phyloP scores from a whole-genome alignment of 2,329 filamentous ascomycete genomes.

The Rachicladosporium sp. region DNA sequence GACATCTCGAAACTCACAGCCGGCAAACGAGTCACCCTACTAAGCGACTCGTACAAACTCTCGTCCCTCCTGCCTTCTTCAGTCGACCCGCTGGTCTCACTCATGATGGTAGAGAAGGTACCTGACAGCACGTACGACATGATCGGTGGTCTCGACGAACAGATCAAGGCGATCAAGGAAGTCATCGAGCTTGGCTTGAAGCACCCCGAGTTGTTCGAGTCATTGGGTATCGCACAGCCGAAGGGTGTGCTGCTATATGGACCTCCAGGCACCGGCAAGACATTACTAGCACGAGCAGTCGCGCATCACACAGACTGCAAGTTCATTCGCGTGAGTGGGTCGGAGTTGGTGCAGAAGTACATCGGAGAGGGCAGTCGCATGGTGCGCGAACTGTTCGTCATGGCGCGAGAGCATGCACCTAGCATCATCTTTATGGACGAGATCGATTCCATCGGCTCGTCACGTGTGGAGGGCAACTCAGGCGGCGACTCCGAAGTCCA shows the following conservation, averaged over 20 bases:
- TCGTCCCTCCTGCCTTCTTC: constrained; percentile 98
- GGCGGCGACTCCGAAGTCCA: constrained; percentile 96
- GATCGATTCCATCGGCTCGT: constrained; percentile 93
- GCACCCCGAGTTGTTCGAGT: constrained; percentile 97
- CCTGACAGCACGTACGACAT: constrained; percentile 99
- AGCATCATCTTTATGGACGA: constrained; percentile 99
- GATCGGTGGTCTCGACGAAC: constrained; percentile 97
- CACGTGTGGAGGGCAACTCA: constrained; percentile 98
- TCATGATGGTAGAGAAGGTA: constrained; percentile 99
- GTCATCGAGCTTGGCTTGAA: constrained; percentile 97
- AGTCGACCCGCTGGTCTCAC: constrained; percentile 92
- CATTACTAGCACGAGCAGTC: constrained; percentile 82
- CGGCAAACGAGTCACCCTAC: constrained; percentile 90
- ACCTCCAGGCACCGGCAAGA: constrained; percentile 96
- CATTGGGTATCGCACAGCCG: constrained; percentile 94
- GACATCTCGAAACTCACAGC: constrained; percentile 92
- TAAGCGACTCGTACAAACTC: constrained; percentile 96
- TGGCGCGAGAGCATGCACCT: constrained; percentile 94
- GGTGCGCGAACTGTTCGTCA: constrained; percentile 97
- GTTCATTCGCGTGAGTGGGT: constrained; percentile 94
- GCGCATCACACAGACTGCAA: constrained; percentile 98
- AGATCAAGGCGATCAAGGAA: constrained; percentile 99
- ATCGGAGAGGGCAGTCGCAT: constrained; percentile 96
- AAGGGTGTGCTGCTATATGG: constrained; percentile 96
- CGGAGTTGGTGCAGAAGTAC: constrained; percentile 96